These are phyloP conservation scores for Mycogone perniciosa DNA, from an alignment of 2,329 filamentous ascomycete genomes.

Conservation along the genomic window DNA sequence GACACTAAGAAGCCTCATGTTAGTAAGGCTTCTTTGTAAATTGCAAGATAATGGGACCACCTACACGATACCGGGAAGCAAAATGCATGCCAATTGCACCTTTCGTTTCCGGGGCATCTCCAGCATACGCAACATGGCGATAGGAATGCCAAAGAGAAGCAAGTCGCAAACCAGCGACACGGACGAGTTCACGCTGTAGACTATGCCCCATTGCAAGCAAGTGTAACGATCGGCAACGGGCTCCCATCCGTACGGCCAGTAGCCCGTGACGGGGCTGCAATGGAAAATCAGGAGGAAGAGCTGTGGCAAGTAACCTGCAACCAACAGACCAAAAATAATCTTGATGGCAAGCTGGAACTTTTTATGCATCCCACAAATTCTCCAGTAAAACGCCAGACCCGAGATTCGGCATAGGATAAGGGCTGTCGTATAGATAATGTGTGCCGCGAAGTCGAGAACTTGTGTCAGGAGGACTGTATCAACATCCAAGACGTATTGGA, in stretches of 20 bases:
- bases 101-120: conserved; percentile 39
- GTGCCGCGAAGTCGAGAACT: conserved; percentile 42
- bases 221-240: conserved; percentile 31
- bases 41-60: conserved; percentile 14
- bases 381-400: conserved; percentile 45
- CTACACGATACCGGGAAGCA: conserved; percentile 44
- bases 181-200: conserved; percentile 45
- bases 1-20: conserved; percentile 29
- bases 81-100: conserved; percentile 40
- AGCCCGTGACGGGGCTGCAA: conserved; percentile 42
- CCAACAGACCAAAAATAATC: conserved; percentile 29
- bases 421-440: conserved; percentile 46
- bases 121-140: conserved; percentile 40
- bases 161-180: conserved; percentile 45
- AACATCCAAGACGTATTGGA: conserved; percentile 40
- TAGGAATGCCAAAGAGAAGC: conserved; percentile 43
- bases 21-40: neutral
- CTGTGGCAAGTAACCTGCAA: conserved; percentile 40
- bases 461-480: conserved; percentile 36
- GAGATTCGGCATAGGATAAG: conserved; percentile 45
- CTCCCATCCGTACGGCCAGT: conserved; percentile 48
- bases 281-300: conserved; percentile 46
- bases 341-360: conserved; percentile 31
- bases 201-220: conserved; percentile 44
- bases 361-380: conserved; percentile 35